Evolutionary conservation across 225 moss, liverwort and hornwort genomes (phyloP), one percentile per base, ranked within the genome.

Genomic region (Climacium dendroides): DNA sequence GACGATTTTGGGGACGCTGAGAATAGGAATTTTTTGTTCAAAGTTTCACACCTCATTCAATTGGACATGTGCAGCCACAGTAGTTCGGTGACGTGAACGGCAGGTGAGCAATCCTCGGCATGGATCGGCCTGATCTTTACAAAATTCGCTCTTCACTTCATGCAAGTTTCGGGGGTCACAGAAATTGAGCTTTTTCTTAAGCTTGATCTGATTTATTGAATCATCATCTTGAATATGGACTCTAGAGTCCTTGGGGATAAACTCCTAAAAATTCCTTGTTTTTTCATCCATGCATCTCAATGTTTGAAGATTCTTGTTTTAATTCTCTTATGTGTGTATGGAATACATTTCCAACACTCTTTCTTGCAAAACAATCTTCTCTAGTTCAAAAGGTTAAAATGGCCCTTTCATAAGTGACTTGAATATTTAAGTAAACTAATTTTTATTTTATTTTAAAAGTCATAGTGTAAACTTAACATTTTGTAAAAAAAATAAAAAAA

Each of bases 311-410:
- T 70, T 41, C 5, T 70, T 26, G 26, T 70, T 11, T 20, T n/a
- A 35, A 1, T 35, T 65, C 10, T 35, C 10, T 35, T 39, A 7
- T 1, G 0, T 39, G 0, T 72, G 15, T 8, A 8, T 2, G 2
- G 5, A 28, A 29, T 45, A 10, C 10, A 72, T 28, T 45, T 69
- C 26, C 45, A 45, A 6, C 10, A 29, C 2, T 45, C 11, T 10
- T 29, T 28, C 18, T 29, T 72, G 29, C 10, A 45, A 29, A 45
- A 45, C 17, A 45, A 45, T 24, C 17, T 72, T 45, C 18, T 45
- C 10, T 29, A 0, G 6, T 29, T 45, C 16, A 13, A 71, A 71
- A 43, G 15, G 15, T 71, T 17, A 18, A 47, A 73, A 73, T 73
- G 6, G 4, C 28, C 45, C 18, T 29, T 73, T n/a, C 24, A 29